Base-by-base conservation (phyloP, 306 rosid genomes). In the Quercus cerris region DNA sequence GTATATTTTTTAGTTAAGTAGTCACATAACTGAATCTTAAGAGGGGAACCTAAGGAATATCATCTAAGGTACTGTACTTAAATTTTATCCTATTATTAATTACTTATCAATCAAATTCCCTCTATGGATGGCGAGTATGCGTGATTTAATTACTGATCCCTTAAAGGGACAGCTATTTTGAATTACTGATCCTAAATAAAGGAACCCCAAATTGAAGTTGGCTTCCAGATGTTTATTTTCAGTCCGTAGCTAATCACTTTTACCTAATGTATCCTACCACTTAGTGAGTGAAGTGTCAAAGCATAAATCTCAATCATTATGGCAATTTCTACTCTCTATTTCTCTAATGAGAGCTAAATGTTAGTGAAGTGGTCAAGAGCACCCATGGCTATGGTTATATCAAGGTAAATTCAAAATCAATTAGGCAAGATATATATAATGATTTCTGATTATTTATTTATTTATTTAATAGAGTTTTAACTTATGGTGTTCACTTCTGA, bases 221-320 rank as follows among this genome's bases (percentile, higher is more conserved):
- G 52, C n/a, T 66, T 57, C 22, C 41, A 9, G 51, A 46, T 67
- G 52, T 74, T 27, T 58, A 15, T 54, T 49, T 54, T 77, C 70
- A 72, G 41, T 63, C 61, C 27, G 27, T 55, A 61, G 54, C 54
- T 10, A 74, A 22, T 31, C 51, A 56, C 38, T 31, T 13, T 62
- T 57, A 22, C 56, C 17, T 52, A 71, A 38, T 76, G 64, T 49
- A 62, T 61, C 55, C 78, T 49, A 49, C 66, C 55, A 56, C 68
- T 28, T 71, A 54, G 87, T 84, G 81, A 76, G 38, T 84, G 84
- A 73, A 51, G 20, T 71, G 69, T 75, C 75, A 79, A 84, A 72
- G 38, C 56, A 51, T 55, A 72, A 75, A 71, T 59, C 71, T 75
- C 59, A 59, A 38, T 75, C 67, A 67, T 46, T 44, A 70, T 57